Conservation (phyloP, 495 filamentous ascomycete genomes). For the Extremus antarcticus region DNA sequence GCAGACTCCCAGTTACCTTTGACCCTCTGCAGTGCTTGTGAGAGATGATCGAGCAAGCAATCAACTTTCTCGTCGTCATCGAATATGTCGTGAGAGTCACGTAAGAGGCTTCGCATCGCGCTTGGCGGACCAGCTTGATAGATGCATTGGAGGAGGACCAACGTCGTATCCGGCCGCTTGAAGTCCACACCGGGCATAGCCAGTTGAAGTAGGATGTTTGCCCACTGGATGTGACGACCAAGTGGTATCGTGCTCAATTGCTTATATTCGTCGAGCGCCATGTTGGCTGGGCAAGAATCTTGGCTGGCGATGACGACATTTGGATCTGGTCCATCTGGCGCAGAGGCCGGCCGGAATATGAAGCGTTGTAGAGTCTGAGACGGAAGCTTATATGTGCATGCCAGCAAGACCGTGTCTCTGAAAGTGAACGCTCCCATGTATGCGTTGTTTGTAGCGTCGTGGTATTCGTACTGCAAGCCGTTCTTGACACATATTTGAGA, state of each 20-base stretch:
- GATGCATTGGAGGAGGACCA: constrained; percentile 18
- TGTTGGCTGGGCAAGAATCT: constrained; percentile 11
- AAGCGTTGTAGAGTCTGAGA: constrained; percentile 11
- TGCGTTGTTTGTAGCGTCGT: background rate
- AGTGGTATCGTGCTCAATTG: constrained; percentile 16
- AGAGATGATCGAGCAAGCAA: too few species aligned
- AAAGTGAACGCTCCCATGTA: background rate
- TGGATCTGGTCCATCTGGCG: constrained; percentile 2
- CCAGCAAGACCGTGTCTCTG: background rate
- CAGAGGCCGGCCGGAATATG: constrained; percentile 6
- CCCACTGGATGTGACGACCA: constrained; percentile 21
- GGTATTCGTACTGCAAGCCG: constrained; percentile 15
- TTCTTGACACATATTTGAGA: constrained; percentile 16
- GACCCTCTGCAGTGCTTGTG: constrained; percentile 1
- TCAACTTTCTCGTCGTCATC: too few species aligned
- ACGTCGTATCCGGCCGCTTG: constrained; percentile 16
- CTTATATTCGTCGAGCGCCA: constrained; percentile 20
- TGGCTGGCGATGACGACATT: constrained; percentile 21
- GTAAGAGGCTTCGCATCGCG: too few species aligned
- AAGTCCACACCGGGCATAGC: constrained; percentile 11
- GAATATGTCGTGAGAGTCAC: too few species aligned
- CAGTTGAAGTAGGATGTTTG: constrained; percentile 22
- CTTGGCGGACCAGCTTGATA: constrained; percentile 14
- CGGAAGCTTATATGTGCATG: constrained; percentile 19
- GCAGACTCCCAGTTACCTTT: constrained; percentile 22